Conservation (phyloP, 768 basidiomycete species). For the Sporobolomyces pararoseus region DNA sequence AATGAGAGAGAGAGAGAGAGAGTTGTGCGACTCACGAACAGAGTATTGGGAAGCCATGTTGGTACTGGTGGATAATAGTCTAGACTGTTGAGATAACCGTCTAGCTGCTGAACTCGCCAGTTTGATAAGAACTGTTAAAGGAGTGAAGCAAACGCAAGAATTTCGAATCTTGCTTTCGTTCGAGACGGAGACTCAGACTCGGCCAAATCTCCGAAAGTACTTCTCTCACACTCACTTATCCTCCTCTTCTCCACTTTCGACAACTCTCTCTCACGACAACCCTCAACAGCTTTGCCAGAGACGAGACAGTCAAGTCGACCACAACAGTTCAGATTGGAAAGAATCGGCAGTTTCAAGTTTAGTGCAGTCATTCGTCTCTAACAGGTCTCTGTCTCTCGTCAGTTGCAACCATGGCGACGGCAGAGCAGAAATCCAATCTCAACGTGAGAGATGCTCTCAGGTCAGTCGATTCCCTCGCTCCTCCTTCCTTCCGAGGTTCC, state of each 20-base stretch:
- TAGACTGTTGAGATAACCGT: conserved; percentile 23
- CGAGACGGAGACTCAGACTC: not conserved
- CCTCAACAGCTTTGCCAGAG: too few species aligned
- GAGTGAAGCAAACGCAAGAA: too few species aligned
- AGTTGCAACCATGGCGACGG: conserved; percentile 31
- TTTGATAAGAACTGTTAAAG: not conserved
- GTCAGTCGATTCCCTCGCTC: conserved; percentile 1
- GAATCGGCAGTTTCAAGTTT: not conserved
- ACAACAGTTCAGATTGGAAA: too few species aligned
- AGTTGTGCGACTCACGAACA: conserved; percentile 15
- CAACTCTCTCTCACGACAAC: too few species aligned
- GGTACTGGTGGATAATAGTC: conserved; percentile 6
- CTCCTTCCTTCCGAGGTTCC: not conserved
- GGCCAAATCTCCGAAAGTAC: not conserved
- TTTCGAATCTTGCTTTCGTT: too few species aligned
- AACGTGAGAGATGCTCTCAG: conserved; percentile 39
- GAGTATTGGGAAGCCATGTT: conserved; percentile 34
- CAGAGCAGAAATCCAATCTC: conserved; percentile 32
- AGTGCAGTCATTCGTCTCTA: not conserved
- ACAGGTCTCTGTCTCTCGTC: too few species aligned
- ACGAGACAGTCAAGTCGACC: too few species aligned
- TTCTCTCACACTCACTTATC: too few species aligned
- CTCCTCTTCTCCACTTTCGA: too few species aligned
- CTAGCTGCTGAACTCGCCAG: conserved; percentile 25
- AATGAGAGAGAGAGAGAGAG: not conserved